Evolutionary conservation across 208 protist genomes (phyloP).

Genomic region (Trypanosoma platydactyli): DNA sequence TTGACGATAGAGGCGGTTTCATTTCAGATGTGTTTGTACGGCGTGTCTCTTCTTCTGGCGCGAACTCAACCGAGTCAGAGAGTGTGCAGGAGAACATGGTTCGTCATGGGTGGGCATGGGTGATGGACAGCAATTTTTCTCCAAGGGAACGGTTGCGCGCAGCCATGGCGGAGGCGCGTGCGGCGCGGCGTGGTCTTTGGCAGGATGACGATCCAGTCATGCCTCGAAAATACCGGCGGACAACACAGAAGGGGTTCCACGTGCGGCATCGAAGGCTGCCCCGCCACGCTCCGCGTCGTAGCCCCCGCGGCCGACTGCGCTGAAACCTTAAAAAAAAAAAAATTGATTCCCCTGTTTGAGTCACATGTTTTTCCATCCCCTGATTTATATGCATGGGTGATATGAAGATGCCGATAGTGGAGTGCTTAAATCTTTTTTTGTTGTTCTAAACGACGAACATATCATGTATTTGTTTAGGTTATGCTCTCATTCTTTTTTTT

Average conservation of each 20-base stretch:
- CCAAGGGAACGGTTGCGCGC: conserved; percentile 1
- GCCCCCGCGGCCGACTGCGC: neutral
- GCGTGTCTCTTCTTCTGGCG: neutral
- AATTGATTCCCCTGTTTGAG: too few relatives aligned
- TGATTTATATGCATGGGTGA: too few relatives aligned
- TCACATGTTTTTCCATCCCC: too few relatives aligned
- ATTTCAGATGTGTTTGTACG: conserved; percentile 21
- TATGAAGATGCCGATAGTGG: too few relatives aligned
- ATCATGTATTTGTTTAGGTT: too few relatives aligned
- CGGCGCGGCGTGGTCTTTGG: conserved; percentile 23
- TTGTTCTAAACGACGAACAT: too few relatives aligned
- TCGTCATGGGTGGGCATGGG: conserved; percentile 21
- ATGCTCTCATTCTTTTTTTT: too few relatives aligned
- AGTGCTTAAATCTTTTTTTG: too few relatives aligned
- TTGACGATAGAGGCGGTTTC: conserved; percentile 12
- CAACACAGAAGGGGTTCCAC: neutral
- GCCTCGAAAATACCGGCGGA: conserved; percentile 2
- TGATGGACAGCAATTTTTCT: conserved; percentile 13
- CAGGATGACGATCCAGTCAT: conserved; percentile 4
- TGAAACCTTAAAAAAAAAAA: neutral
- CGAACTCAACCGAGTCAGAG: neutral
- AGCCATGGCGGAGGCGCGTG: conserved; percentile 18
- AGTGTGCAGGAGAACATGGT: conserved; percentile 31
- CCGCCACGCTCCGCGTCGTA: neutral
- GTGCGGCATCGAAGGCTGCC: neutral